Base-by-base conservation (phyloP, 805 yeast species). In the Saccharomycopsis oosterbeekiorum region DNA sequence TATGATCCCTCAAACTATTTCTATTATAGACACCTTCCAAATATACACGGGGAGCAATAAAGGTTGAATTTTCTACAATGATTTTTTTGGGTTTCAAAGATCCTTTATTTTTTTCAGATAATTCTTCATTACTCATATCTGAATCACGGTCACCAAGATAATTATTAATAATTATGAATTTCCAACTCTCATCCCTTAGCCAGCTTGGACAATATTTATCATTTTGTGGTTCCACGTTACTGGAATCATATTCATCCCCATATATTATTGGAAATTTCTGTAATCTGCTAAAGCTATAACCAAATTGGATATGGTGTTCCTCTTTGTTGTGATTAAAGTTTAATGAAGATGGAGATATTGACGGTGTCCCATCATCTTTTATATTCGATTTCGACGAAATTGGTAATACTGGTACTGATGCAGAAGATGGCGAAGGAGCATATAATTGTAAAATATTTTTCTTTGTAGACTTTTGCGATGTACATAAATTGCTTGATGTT, bases 121-220 rank as follows among this genome's bases (percentile, higher is more conserved):
- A 47, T 26, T 47, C n/a, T n/a, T 21, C 53, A 21, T 19, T 19
- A 17, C 41, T 34, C 37, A 36, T 29, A 29, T 24, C 12, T 53
- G 53, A 47, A 21, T 40, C 41, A 26, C 11, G 11, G 3, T 42
- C 19, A 2, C 34, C 56, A n/a, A 34, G 2, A 39, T 58, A 34
- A 10, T 47, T 26, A 19, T 39, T 50, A n/a, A 29, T 29, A 19
- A 58, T 50, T 2, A 9, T 24, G 24, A 17, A 21, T 58, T 36
- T 47, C 56, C 60, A 50, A 24, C n/a, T 34, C 17, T 58, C 42
- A 29, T 59, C 54, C 24, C 19, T 24, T 29, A 59, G 24, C 61
- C 58, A 59, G 12, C 53, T 53, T 39, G 61, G 57, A 40, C 58
- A 54, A 41, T 34, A 59, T 19, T 54, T 55, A 29, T 54, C 57